Evolutionary conservation across 345 rosid genomes (phyloP).

Genomic region (Arabis alpina): DNA sequence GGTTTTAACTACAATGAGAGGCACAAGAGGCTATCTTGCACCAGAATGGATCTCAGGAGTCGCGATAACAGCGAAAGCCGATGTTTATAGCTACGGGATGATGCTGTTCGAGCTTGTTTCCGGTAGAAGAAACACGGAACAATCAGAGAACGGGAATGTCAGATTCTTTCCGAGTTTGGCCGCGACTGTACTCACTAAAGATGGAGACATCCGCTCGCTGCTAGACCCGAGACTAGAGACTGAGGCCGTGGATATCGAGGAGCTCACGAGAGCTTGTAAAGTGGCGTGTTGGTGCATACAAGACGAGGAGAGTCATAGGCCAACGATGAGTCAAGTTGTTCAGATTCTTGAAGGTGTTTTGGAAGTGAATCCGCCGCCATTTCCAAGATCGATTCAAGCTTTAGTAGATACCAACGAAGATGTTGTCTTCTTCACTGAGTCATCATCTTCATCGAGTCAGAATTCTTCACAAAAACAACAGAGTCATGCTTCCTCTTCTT

Average conservation of each 20-base stretch:
- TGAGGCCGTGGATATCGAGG: constrained; percentile 54
- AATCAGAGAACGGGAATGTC: constrained; percentile 50
- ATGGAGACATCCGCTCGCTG: constrained; percentile 53
- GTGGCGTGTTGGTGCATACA: constrained; percentile 91
- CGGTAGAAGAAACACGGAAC: constrained; percentile 75
- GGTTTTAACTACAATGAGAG: constrained; percentile 81
- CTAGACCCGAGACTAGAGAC: constrained; percentile 59
- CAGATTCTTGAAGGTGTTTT: constrained; percentile 78
- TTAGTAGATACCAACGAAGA: constrained; percentile 39
- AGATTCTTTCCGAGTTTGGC: constrained; percentile 69
- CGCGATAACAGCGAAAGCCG: constrained; percentile 79
- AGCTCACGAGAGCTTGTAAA: constrained; percentile 63
- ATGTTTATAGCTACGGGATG: constrained; percentile 93
- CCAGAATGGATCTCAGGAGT: constrained; percentile 94
- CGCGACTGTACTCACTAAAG: constrained; percentile 52
- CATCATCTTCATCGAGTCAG: constrained; percentile 36
- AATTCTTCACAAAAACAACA: constrained; percentile 37
- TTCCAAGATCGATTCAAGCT: constrained; percentile 66
- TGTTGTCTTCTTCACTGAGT: constrained; percentile 44
- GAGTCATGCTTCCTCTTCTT: constrained; percentile 29
- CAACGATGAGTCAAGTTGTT: constrained; percentile 82
- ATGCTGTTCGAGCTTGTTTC: constrained; percentile 81
- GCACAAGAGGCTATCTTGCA: constrained; percentile 90
- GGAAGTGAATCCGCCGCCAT: constrained; percentile 61
- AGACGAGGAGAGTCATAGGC: constrained; percentile 76